Conservation (phyloP, 164 flowering plant species). For the Macadamia tetraphylla region DNA sequence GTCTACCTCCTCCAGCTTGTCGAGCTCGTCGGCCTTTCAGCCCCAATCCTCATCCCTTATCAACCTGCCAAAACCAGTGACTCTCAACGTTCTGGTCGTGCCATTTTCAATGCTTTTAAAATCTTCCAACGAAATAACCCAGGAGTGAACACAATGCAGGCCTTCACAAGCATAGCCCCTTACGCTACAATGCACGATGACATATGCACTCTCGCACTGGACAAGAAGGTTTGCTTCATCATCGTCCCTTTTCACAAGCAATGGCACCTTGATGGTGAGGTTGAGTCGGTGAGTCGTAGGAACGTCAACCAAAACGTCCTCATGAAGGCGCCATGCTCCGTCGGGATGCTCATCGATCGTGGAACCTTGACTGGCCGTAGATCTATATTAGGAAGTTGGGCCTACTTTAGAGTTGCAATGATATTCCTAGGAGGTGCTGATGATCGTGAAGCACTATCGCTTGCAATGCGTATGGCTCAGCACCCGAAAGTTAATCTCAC, state of each 20-base stretch:
- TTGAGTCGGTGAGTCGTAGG: slow-evolving; percentile 1
- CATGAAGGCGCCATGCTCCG: slow-evolving; percentile 48
- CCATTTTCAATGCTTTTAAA: slow-evolving; percentile 32
- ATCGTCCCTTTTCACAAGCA: slow-evolving; percentile 28
- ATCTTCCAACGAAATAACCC: slow-evolving; percentile 4
- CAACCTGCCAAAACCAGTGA: background rate
- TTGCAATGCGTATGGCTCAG: slow-evolving; percentile 28
- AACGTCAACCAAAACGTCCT: slow-evolving; percentile 30
- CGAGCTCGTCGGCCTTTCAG: slow-evolving; percentile 36
- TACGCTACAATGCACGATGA: slow-evolving; percentile 28
- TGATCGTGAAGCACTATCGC: slow-evolving; percentile 57
- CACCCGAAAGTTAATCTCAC: slow-evolving; percentile 23
- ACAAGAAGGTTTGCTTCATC: slow-evolving; percentile 17
- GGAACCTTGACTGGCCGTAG: background rate
- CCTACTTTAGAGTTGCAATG: slow-evolving; percentile 17
- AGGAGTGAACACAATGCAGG: slow-evolving; percentile 3
- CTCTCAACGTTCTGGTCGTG: slow-evolving; percentile 17
- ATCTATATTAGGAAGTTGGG: background rate
- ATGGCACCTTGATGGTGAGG: slow-evolving; percentile 3
- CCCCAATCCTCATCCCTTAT: slow-evolving; percentile 1
- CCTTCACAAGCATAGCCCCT: slow-evolving; percentile 23
- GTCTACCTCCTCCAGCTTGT: slow-evolving; percentile 33
- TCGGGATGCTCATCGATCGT: slow-evolving; percentile 41
- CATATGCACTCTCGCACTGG: slow-evolving; percentile 26
- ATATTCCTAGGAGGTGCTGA: slow-evolving; percentile 54